A percentile compares a stretch with the other conserved stretches of the same genome.
Conservation (phyloP, 1,284 basidiomycete genomes). For the Termitomyces sp. region DNA sequence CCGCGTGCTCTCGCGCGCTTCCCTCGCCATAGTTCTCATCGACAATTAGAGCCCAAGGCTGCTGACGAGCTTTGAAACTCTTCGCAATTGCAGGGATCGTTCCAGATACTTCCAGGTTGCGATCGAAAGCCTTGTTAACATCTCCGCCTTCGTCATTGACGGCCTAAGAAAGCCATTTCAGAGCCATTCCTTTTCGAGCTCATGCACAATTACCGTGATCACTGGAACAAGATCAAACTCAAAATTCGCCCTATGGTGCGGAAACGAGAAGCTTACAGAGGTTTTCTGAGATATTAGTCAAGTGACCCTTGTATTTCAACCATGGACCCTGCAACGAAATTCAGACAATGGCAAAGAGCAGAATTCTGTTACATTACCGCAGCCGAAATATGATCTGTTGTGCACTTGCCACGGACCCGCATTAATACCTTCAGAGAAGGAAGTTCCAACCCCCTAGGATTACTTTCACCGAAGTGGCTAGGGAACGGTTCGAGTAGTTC, state of each 20-base stretch:
- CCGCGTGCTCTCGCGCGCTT: slow-evolving; percentile 96
- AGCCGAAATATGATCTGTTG: slow-evolving; percentile 96
- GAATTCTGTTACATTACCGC: slow-evolving; percentile 50
- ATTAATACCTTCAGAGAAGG: slow-evolving; percentile 81
- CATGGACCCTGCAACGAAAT: slow-evolving; percentile 70
- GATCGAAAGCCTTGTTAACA: slow-evolving; percentile 86
- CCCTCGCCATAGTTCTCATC: slow-evolving; percentile 99
- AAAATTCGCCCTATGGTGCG: not conserved
- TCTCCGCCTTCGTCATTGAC: slow-evolving; percentile 90
- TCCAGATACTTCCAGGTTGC: slow-evolving; percentile 58
- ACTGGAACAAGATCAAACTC: slow-evolving; percentile 21
- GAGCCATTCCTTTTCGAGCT: not conserved
- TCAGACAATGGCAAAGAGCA: not conserved
- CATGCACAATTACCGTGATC: slow-evolving; percentile 32
- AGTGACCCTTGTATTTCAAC: slow-evolving; percentile 97
- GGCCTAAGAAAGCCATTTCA: slow-evolving; percentile 40
- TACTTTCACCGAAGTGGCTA: slow-evolving; percentile 65
- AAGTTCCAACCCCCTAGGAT: slow-evolving; percentile 67
- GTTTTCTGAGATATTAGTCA: slow-evolving; percentile 96
- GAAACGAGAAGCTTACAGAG: slow-evolving; percentile 52
- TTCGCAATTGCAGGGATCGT: slow-evolving; percentile 91
- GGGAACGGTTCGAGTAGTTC: slow-evolving; percentile 86
- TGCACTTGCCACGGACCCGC: slow-evolving; percentile 95
- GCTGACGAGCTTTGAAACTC: slow-evolving; percentile 72
- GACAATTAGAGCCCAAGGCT: slow-evolving; percentile 93